phyloP scores from a whole-genome alignment of 768 basidiomycete genomes.

The Agrocybe praecox region DNA sequence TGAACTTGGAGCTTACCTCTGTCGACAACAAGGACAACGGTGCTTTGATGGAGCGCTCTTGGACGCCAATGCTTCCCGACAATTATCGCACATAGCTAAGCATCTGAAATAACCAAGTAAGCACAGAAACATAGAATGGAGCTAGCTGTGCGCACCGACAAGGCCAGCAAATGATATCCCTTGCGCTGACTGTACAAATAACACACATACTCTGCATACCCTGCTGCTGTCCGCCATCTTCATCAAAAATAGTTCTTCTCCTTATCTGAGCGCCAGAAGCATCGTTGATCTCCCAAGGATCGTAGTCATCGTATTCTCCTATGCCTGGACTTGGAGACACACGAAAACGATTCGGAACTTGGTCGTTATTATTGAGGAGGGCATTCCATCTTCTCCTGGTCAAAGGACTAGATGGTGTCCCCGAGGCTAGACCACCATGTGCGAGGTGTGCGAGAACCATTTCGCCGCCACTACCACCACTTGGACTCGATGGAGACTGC shows the following conservation, averaged over 20 bases:
- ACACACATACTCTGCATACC: constrained; percentile 50
- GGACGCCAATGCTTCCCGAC: constrained; percentile 61
- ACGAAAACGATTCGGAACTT: background rate
- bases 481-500: constrained; percentile 30
- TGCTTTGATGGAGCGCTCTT: constrained; percentile 59
- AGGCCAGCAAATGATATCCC: constrained; percentile 85
- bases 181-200: constrained; percentile 66
- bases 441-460: constrained; percentile 28
- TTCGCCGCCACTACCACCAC: constrained; percentile 10
- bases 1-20: constrained; percentile 35
- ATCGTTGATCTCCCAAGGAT: constrained; percentile 10
- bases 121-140: background rate
- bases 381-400: constrained; percentile 24
- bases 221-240: constrained; percentile 5
- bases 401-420: constrained; percentile 17
- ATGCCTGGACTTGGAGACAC: constrained; percentile 14
- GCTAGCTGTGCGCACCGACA: constrained; percentile 54
- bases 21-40: constrained; percentile 69
- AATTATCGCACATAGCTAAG: constrained; percentile 66
- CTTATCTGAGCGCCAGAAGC: constrained; percentile 12
- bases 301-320: constrained; percentile 19
- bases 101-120: constrained; percentile 34
- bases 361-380: constrained; percentile 9
- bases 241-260: constrained; percentile 1
- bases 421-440: constrained; percentile 12